Percentiles rank a stretch among this genome's conserved stretches.
These are phyloP conservation scores for Aspergillus sp. DNA, from an alignment of 2,329 filamentous ascomycete species.

Conservation along the genomic window DNA sequence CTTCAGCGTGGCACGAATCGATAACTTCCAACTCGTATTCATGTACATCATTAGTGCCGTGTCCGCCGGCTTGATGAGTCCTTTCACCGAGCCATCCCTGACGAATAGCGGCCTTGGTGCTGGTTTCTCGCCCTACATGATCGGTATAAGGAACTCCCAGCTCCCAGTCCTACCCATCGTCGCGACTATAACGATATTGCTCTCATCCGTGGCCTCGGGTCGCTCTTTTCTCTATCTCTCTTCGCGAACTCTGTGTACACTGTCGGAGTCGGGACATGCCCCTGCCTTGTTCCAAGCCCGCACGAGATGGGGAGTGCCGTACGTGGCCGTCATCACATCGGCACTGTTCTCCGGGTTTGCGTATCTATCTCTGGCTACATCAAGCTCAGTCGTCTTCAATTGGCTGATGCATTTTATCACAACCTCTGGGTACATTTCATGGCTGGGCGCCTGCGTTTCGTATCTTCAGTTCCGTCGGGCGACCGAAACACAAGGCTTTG, in stretches of 20 bases:
- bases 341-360: conserved; percentile 57
- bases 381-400: conserved; percentile 58
- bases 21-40: conserved; percentile 53
- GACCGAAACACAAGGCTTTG: conserved; percentile 33
- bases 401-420: conserved; percentile 68
- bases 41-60: conserved; percentile 56
- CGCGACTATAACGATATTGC: conserved; percentile 70
- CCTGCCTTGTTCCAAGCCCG: conserved; percentile 55
- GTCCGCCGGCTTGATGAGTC: conserved; percentile 57
- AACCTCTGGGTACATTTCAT: conserved; percentile 64
- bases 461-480: conserved; percentile 54
- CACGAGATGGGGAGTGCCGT: conserved; percentile 58
- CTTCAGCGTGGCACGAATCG: conserved; percentile 48
- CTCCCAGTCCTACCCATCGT: conserved; percentile 60
- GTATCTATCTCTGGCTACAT: conserved; percentile 61
- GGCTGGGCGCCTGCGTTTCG: conserved; percentile 58
- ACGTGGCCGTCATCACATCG: conserved; percentile 52
- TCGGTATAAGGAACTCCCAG: conserved; percentile 47
- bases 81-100: conserved; percentile 49
- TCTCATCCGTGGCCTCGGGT: conserved; percentile 72
- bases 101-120: conserved; percentile 51
- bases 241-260: conserved; percentile 60
- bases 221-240: conserved; percentile 72
- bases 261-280: conserved; percentile 60
- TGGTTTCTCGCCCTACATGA: conserved; percentile 43